Base-by-base conservation (phyloP, 139 green algal species). In the Axilococcus clingmanii region DNA sequence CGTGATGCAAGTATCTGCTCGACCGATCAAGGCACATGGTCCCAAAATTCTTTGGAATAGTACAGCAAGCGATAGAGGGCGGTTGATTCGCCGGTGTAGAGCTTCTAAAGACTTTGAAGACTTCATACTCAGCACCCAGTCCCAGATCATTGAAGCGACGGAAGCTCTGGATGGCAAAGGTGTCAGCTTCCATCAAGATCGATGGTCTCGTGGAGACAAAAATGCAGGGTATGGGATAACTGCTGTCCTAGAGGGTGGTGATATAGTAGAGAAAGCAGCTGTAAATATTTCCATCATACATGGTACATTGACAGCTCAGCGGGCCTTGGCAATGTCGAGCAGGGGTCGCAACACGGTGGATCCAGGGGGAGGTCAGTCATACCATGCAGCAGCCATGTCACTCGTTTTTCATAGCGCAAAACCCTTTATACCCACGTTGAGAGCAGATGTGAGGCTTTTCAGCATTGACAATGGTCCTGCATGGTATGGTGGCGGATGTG, bases 401-500 rank as follows among this genome's bases (percentile, higher is more conserved):
- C 77, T 97, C 4, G 91, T 99, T 37, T 95, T 95, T 65, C 91
- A 98, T 72, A 55, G 72, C 8, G 66, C 67, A 0, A 75, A 89
- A 51, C 92, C 92, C 9, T 60, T 82, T 19, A 83, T 96, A 7
- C 92, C 92, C 29, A 99, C 92, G 9, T 79, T 99, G 48, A 61
- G 92, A 0, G 86, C 84, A 9, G 92, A 99, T 62, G 81, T 97
- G 20, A 69, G 92, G 4, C 60, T 89, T 5, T 99, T 99, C 59
- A 63, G 89, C 72, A 80, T 91, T 22, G 83, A 59, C 1, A 71
- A 58, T 7, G 46, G 75, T 20, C 60, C 62, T 2, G 3, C 12
- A 9, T 97, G 89, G 91, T 97, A 82, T 61, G 92, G 92, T 35
- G 92, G 92, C 23, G 91, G 92, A 37, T 88, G 77, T 40, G 92